Evolutionary conservation across 345 rosid genomes (phyloP), one percentile per base, ranked within the genome.

Genomic region (Camelina neglecta): DNA sequence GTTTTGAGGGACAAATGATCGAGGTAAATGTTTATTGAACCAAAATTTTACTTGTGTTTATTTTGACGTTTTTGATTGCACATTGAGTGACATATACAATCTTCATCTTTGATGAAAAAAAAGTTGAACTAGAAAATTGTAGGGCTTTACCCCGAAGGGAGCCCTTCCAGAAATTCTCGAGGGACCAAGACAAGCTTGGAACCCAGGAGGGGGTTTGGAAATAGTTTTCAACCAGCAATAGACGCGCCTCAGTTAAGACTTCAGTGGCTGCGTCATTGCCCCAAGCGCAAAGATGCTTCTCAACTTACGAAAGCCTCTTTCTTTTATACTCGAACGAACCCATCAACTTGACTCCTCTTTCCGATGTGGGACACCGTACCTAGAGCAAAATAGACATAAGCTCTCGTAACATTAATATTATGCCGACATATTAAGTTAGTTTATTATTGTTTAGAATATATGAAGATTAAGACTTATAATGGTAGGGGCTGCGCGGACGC

Each of bases 141-240:
- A 62, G 35, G 11, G 67, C 31, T 62, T 62, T 42, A 62, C 51
- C 67, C 36, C 51, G 2, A 42, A 42, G 10, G 51, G 67, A 62
- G 21, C 53, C 53, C 53, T 62, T 62, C 11, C 67, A 62, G 49
- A 62, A 62, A 62, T 62, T 62, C 53, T 62, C 67, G 13, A 62
- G 42, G 67, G 13, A 20, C 35, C 5, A 61, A 61, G 48, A 41
- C 51, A 29, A 62, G 11, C 50, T 61, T 24, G 24, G 51, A 29
- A 12, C 36, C 67, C 13, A 23, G 4, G 67, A 62, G 53, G 67
- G 67, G 67, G 67, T 62, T 62, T 62, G 65, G 65, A 61, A 61
- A 61, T 61, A 61, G 65, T 39, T 61, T 61, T 61, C 65, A 61
- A 61, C 65, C 64, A 61, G 65, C 49, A 61, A 61, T 61, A 61